These are phyloP conservation scores for Tetraselmis striata DNA, from an alignment of 139 green algal genomes.

Conservation along the genomic window DNA sequence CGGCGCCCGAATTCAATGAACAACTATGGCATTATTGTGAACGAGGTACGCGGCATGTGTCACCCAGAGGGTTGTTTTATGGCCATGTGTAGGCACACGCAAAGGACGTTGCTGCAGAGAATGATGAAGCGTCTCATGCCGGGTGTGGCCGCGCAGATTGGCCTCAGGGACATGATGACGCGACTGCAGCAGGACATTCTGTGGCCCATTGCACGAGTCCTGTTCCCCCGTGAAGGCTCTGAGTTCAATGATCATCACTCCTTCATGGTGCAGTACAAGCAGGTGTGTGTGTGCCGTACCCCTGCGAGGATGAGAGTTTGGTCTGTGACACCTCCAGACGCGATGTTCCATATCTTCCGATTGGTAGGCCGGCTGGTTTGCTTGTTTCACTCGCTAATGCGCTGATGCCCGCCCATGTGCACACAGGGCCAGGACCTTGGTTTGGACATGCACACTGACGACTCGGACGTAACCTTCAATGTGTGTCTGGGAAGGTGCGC, in stretches of 20 bases:
- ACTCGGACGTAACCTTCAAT: slow-evolving; percentile 19
- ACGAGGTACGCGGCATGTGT: slow-evolving; percentile 16
- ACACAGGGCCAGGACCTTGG: slow-evolving; percentile 12
- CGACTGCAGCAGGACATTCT: slow-evolving; percentile 2
- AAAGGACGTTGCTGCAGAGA: too few relatives aligned
- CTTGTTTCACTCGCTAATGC: too few relatives aligned
- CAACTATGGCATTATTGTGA: slow-evolving; percentile 12
- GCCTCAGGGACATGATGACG: slow-evolving; percentile 6
- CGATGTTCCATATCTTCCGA: too few relatives aligned
- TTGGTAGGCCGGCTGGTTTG: too few relatives aligned
- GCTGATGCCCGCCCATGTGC: too few relatives aligned
- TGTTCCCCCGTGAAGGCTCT: slow-evolving; percentile 6
- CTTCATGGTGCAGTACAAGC: slow-evolving; percentile 18
- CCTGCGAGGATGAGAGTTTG: too few relatives aligned
- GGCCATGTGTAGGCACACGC: too few relatives aligned
- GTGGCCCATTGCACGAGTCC: neutral
- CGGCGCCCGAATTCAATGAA: slow-evolving; percentile 19
- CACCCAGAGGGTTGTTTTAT: too few relatives aligned
- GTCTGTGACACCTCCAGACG: too few relatives aligned
- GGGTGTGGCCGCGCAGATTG: neutral
- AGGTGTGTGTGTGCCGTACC: too few relatives aligned
- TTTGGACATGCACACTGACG: slow-evolving; percentile 25
- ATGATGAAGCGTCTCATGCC: too few relatives aligned
- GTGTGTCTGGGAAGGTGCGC: slow-evolving; percentile 6
- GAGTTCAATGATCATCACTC: slow-evolving; percentile 13